Conservation (phyloP, 2,329 filamentous ascomycete genomes). For the Neonectria faginata region DNA sequence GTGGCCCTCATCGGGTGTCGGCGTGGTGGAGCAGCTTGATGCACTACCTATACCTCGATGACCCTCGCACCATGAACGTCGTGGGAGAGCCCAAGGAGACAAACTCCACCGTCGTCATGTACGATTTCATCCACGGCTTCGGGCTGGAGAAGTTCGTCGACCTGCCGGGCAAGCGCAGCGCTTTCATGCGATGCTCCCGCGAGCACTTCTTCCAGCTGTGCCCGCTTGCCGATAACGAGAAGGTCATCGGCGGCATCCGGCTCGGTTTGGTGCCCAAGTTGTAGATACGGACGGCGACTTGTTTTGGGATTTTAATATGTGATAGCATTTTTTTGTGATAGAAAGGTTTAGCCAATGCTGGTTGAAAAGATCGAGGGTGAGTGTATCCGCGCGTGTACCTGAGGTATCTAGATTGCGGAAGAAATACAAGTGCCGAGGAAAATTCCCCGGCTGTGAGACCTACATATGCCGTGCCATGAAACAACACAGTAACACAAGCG, state of each 20-base stretch:
- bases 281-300: slow-evolving; percentile 44
- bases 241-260: slow-evolving; percentile 65
- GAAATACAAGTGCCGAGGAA: slow-evolving; percentile 3
- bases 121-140: slow-evolving; percentile 80
- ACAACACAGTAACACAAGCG: background rate
- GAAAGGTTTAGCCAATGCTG: slow-evolving; percentile 1
- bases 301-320: background rate
- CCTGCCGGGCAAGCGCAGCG: slow-evolving; percentile 77
- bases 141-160: slow-evolving; percentile 79
- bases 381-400: slow-evolving; percentile 1
- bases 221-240: slow-evolving; percentile 67
- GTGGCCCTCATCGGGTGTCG: slow-evolving; percentile 69
- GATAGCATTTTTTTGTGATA: slow-evolving; percentile 24
- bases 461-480: background rate
- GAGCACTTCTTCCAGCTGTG: slow-evolving; percentile 78
- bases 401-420: background rate
- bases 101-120: slow-evolving; percentile 76
- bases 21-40: slow-evolving; percentile 73
- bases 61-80: slow-evolving; percentile 66
- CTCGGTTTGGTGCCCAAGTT: slow-evolving; percentile 67
- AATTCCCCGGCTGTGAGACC: slow-evolving; percentile 1
- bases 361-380: background rate
- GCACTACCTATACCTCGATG: slow-evolving; percentile 72
- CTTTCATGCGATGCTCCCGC: slow-evolving; percentile 72
- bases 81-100: slow-evolving; percentile 80